Evolutionary conservation across 1,139 yeast genomes (phyloP).

Genomic region (Magnusiomyces suaveolens): DNA sequence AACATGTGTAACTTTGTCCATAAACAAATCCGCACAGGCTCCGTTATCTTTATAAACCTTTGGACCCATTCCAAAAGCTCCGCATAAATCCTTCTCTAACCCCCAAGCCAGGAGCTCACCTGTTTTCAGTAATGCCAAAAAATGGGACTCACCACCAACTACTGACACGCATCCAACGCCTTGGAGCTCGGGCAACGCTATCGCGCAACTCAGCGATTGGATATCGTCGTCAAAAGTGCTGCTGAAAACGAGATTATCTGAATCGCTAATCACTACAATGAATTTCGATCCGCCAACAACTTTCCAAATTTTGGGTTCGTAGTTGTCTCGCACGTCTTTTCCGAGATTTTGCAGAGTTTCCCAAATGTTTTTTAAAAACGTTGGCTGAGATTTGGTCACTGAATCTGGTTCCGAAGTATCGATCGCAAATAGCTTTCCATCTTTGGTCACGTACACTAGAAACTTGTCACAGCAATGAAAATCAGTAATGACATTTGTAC

Average conservation of each 20-base stretch:
- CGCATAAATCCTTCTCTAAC: constrained; percentile 49
- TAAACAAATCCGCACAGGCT: constrained; percentile 35
- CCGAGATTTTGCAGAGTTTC: constrained; percentile 3
- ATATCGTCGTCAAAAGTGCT: constrained; percentile 24
- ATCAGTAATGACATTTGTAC: constrained; percentile 39
- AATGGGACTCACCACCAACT: constrained; percentile 69
- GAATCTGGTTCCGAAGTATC: neutral
- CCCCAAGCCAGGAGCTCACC: constrained; percentile 71
- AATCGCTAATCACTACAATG: constrained; percentile 47
- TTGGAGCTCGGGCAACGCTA: constrained; percentile 40
- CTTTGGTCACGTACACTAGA: constrained; percentile 41
- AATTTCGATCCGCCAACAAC: constrained; percentile 42
- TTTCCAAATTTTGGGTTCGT: constrained; percentile 33
- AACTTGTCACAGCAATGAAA: constrained; percentile 47
- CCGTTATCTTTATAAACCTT: constrained; percentile 30
- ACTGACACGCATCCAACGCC: constrained; percentile 45
- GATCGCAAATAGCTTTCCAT: constrained; percentile 36
- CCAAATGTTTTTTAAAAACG: neutral
- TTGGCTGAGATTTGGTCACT: neutral
- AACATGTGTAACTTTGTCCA: constrained; percentile 40
- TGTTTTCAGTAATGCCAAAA: constrained; percentile 47
- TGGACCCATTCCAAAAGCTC: constrained; percentile 60
- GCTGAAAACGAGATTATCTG: constrained; percentile 41
- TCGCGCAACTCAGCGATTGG: constrained; percentile 10
- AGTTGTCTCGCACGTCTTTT: neutral